Conservation (phyloP, 2,329 filamentous ascomycete genomes). For the Laburnicola sp. region DNA sequence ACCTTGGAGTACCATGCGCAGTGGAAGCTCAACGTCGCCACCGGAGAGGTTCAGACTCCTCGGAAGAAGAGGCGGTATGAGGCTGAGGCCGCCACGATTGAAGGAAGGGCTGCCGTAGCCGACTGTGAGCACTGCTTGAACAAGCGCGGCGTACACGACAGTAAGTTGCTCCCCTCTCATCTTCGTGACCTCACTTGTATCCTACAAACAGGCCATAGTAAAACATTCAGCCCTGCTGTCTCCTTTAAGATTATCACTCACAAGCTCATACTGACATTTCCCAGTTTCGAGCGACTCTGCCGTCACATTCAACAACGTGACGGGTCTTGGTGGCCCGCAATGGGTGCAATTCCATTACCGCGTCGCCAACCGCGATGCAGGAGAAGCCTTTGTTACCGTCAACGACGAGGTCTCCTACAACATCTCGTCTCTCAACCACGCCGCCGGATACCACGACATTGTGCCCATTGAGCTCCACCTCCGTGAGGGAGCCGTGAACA, state of each 20-base stretch:
- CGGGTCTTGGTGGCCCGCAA: slow-evolving; percentile 41
- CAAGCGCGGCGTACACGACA: slow-evolving; percentile 22
- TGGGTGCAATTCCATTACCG: slow-evolving; percentile 47
- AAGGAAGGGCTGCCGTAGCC: slow-evolving; percentile 21
- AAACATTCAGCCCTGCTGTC: too few species aligned
- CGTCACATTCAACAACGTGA: slow-evolving; percentile 45
- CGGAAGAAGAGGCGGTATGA: slow-evolving; percentile 43
- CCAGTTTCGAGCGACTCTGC: slow-evolving; percentile 28
- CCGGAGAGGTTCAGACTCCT: slow-evolving; percentile 42
- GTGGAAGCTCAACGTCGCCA: slow-evolving; percentile 48
- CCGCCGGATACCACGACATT: slow-evolving; percentile 43
- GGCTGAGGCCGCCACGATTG: slow-evolving; percentile 30
- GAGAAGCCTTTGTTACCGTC: slow-evolving; percentile 42
- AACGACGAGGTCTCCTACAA: slow-evolving; percentile 43
- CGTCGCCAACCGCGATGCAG: slow-evolving; percentile 30
- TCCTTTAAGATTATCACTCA: too few species aligned
- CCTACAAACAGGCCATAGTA: neutral
- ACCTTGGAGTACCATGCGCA: slow-evolving; percentile 46
- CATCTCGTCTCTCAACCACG: slow-evolving; percentile 44
- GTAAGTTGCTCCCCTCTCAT: slow-evolving; percentile 7
- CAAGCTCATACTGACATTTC: slow-evolving; percentile 5
- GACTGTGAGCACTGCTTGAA: slow-evolving; percentile 14
- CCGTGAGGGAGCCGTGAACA: slow-evolving; percentile 39
- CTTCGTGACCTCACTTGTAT: neutral
- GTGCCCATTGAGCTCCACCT: slow-evolving; percentile 42